A percentile compares a stretch with the other conserved stretches of the same genome.
These are phyloP conservation scores for Pythium plurisporium DNA, from an alignment of 352 stramenopile genomes.

Conservation along the genomic window DNA sequence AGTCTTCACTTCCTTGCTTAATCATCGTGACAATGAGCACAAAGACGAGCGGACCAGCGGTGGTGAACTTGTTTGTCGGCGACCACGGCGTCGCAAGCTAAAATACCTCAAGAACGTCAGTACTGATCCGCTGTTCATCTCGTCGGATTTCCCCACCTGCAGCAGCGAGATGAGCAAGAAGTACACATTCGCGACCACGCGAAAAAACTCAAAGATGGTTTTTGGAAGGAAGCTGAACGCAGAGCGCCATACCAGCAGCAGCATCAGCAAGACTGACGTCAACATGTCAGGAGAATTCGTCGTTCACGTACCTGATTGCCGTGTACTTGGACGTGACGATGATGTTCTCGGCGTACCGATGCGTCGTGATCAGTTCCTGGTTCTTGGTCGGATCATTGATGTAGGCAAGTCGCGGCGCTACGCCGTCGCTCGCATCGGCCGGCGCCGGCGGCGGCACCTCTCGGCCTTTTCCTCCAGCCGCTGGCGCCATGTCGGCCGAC, in stretches of 20 bases:
- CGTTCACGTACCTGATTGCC: slow-evolving; percentile 29
- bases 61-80: slow-evolving; percentile 71
- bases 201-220: slow-evolving; percentile 93
- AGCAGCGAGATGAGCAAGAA: slow-evolving; percentile 92
- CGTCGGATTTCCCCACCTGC: slow-evolving; percentile 38
- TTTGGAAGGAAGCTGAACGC: slow-evolving; percentile 92
- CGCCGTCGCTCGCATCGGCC: not conserved
- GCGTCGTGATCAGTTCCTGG: slow-evolving; percentile 40
- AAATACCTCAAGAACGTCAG: not conserved
- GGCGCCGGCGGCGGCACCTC: not conserved
- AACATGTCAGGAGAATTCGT: too few relatives aligned
- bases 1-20: slow-evolving; percentile 69
- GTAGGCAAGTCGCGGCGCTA: slow-evolving; percentile 34
- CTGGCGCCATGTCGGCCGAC: slow-evolving; percentile 14
- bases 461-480: not conserved
- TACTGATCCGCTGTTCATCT: not conserved
- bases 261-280: too few relatives aligned
- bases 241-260: too few relatives aligned
- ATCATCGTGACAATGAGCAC: slow-evolving; percentile 72
- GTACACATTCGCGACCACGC: slow-evolving; percentile 92
- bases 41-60: slow-evolving; percentile 60
- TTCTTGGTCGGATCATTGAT: slow-evolving; percentile 54
- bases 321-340: slow-evolving; percentile 93
- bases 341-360: slow-evolving; percentile 69
- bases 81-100: slow-evolving; percentile 62